Conservation (phyloP, 306 rosid genomes). For the Vigna radiata region DNA sequence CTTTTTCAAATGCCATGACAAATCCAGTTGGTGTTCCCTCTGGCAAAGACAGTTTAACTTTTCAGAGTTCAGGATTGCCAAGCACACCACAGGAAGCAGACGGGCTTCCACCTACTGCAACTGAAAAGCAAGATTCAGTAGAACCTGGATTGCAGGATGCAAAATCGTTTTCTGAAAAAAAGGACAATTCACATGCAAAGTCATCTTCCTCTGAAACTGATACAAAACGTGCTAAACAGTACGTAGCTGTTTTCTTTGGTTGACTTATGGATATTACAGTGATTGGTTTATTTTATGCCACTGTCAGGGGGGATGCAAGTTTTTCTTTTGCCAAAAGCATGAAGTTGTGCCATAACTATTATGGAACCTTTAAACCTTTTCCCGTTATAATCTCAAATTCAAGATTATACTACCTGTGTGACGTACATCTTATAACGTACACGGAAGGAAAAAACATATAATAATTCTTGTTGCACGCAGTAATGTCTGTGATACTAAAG, state of each 20-base stretch:
- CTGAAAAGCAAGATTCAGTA: slow-evolving; percentile 62
- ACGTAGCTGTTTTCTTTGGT: slow-evolving; percentile 46
- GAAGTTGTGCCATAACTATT: slow-evolving; percentile 4
- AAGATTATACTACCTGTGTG: slow-evolving; percentile 19
- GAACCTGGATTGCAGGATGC: slow-evolving; percentile 74
- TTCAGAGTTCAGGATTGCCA: slow-evolving; percentile 70
- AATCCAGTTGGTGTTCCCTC: slow-evolving; percentile 60
- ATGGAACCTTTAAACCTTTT: slow-evolving; percentile 26
- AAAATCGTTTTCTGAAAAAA: slow-evolving; percentile 66
- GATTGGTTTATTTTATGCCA: slow-evolving; percentile 22
- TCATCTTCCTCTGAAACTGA: slow-evolving; percentile 78
- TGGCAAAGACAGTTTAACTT: slow-evolving; percentile 62
- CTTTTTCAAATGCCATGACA: slow-evolving; percentile 56
- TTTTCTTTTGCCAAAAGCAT: slow-evolving; percentile 16
- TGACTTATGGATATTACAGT: slow-evolving; percentile 35
- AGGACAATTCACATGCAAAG: slow-evolving; percentile 68
- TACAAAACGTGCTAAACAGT: slow-evolving; percentile 98
- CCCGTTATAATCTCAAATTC: slow-evolving; percentile 20
- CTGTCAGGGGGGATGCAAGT: slow-evolving; percentile 30
- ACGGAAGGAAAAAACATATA: slow-evolving; percentile 15
- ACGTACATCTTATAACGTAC: slow-evolving; percentile 1
- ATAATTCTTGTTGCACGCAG: neutral
- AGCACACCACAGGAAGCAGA: slow-evolving; percentile 71
- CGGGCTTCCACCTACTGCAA: slow-evolving; percentile 58
- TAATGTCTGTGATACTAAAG: slow-evolving; percentile 37